Base-by-base conservation (phyloP, 352 stramenopile species). In the Salisapilia sapeloensis region DNA sequence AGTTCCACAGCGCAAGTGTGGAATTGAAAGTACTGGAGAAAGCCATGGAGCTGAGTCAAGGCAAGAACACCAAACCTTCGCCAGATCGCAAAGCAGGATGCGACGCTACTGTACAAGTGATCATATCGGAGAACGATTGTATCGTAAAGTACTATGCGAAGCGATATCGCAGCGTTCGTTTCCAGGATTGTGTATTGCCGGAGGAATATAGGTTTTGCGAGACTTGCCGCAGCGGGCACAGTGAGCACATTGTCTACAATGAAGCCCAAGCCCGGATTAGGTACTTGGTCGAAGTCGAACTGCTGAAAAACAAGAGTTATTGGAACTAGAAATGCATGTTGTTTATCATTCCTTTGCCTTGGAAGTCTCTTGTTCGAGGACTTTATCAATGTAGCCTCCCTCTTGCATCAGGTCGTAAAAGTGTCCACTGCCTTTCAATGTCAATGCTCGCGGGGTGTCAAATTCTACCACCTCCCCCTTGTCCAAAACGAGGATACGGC, bases 401-500 rank as follows among this genome's bases (percentile, higher is more conserved):
- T 75, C 60, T 1, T 31, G 56, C 23, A 42, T 48, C 23, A 56
- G 35, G 18, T 53, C 39, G 24, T 69, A 71, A 16, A 79, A 47
- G 11, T 56, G 49, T 38, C 55, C 56, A 0, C 33, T 26, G 15
- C 55, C 38, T 27, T 42, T 38, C 13, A 33, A 45, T 18, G 67
- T 16, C 35, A 98, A 48, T 21, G 72, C 54, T 15, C 44, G 29
- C 12, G 90, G 85, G 5, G 70, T 29, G 21, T 78, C 91, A 38
- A 87, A 81, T 42, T 97, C 79, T 5, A 65, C 80, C 12, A 92
- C 63, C 26, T 57, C 51, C 8, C 95, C 93, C 19, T 78, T 48
- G 40, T 96, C 92, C 42, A 99, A 75, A 6, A 98, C 93, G 24
- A 99, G 56, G 30, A 99, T 89, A 10, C 69, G 66, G 50, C 98